These are phyloP conservation scores for Phytophthora citrophthora DNA, from an alignment of 352 stramenopile genomes.

Conservation along the genomic window DNA sequence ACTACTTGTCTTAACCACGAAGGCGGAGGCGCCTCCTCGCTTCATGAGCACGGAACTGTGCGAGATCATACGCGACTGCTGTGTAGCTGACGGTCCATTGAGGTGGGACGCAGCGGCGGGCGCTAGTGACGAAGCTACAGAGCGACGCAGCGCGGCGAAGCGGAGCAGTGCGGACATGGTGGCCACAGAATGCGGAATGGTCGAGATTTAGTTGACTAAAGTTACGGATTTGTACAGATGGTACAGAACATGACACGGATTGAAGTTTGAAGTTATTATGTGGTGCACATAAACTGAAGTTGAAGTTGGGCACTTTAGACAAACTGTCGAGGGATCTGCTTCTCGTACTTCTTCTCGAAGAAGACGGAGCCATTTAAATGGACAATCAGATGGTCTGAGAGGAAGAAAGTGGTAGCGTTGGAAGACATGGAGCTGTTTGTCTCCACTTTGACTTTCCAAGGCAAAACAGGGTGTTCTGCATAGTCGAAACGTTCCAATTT, in stretches of 20 bases:
- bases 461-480: slow-evolving; percentile 38
- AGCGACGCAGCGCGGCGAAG: slow-evolving; percentile 28
- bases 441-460: slow-evolving; percentile 46
- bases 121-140: slow-evolving; percentile 3
- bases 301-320: slow-evolving; percentile 18
- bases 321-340: slow-evolving; percentile 41
- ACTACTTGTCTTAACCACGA: slow-evolving; percentile 61
- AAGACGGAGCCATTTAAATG: slow-evolving; percentile 40
- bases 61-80: slow-evolving; percentile 39
- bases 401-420: no score
- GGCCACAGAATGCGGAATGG: slow-evolving; percentile 18
- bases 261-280: no score
- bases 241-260: slow-evolving; percentile 6
- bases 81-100: background rate
- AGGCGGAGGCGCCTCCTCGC: slow-evolving; percentile 75
- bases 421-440: slow-evolving; percentile 58
- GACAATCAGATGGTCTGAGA: slow-evolving; percentile 37
- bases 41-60: slow-evolving; percentile 55
- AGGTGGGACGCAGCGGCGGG: slow-evolving; percentile 8
- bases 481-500: slow-evolving; percentile 34
- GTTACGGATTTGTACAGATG: background rate
- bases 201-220: slow-evolving; percentile 15
- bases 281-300: no score
- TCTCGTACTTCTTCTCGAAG: slow-evolving; percentile 50
- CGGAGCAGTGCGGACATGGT: slow-evolving; percentile 41